Evolutionary conservation across 257 asterid genomes (phyloP).

Genomic region (Nicotiana sylvestris): DNA sequence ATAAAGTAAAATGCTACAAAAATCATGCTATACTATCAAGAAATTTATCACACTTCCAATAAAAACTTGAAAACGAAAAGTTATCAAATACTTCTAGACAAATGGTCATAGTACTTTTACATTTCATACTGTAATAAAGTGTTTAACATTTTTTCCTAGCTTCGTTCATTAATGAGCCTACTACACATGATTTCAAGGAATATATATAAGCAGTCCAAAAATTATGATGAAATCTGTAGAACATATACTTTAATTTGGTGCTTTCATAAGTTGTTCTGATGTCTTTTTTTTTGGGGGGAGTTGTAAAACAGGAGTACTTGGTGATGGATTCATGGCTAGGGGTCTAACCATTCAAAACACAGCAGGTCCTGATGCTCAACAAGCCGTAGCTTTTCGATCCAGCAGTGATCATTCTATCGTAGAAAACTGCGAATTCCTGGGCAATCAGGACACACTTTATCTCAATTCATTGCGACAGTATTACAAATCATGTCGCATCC

Average conservation of each 20-base stretch:
- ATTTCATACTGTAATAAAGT: too few species aligned
- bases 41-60: too few species aligned
- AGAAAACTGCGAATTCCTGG: conserved; percentile 44
- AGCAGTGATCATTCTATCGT: conserved; percentile 37
- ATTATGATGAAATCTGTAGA: neutral
- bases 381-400: conserved; percentile 58
- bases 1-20: too few species aligned
- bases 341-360: conserved; percentile 44
- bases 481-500: conserved; percentile 51
- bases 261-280: neutral
- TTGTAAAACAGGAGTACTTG: conserved; percentile 31
- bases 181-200: neutral
- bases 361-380: conserved; percentile 48
- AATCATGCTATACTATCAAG: too few species aligned
- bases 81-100: too few species aligned
- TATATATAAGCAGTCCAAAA: neutral
- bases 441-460: conserved; percentile 50
- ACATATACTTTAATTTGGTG: neutral
- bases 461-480: conserved; percentile 48
- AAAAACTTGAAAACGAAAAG: too few species aligned
- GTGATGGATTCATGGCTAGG: conserved; percentile 54
- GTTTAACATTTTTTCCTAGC: neutral
- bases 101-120: too few species aligned
- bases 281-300: neutral
- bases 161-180: neutral